Base-by-base conservation (phyloP, 192 early-diverging fungal genomes). In the Rhizoclosmatium globosum region DNA sequence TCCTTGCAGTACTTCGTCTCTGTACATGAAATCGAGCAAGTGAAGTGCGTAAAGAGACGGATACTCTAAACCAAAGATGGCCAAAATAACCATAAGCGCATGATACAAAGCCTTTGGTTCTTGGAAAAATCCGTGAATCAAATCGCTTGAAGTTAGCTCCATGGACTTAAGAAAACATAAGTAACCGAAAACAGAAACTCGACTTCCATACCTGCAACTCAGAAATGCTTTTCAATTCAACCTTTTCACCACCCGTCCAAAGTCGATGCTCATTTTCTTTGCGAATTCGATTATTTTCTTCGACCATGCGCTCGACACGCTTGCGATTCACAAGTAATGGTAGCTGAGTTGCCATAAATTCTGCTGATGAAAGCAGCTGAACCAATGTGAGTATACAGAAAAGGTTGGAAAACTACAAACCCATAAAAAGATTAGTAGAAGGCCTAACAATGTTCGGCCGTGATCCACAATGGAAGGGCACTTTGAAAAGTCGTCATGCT, bases 91-190 rank as follows among this genome's bases (percentile, higher is more conserved):
- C 82, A 84, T 82, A 3, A 48, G 15, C 3, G 70, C 65, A 44
- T 84, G 82, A 74, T 84, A 84, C n/a, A 83, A 23, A 39, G 82
- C 82, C 43, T 71, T 81, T 19, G 78, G 78, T 46, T 79, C 78
- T 42, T 41, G 13, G 45, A 79, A 65, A 47, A 70, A 78, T 46
- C 78, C 78, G 31, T 64, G 74, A 67, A 76, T 59, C 19, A 76
- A 17, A 67, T 76, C 74, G 17, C 41, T 59, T 17, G 74, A 13
- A 3, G 61, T 76, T 15, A 76, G 60, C n/a, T 66, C 62, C 1
- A 53, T 47, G 39, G 53, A 53, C 70, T 72, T 19, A 31, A 31
- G 31, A 77, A 43, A 75, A 77, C 0, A 75, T 78, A n/a, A 31
- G 13, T 76, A 0, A 23, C 0, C 74, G 17, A 59, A 70, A 15